Conservation (phyloP, 78 protist species). For the Anaeramoeba flamelloides region DNA sequence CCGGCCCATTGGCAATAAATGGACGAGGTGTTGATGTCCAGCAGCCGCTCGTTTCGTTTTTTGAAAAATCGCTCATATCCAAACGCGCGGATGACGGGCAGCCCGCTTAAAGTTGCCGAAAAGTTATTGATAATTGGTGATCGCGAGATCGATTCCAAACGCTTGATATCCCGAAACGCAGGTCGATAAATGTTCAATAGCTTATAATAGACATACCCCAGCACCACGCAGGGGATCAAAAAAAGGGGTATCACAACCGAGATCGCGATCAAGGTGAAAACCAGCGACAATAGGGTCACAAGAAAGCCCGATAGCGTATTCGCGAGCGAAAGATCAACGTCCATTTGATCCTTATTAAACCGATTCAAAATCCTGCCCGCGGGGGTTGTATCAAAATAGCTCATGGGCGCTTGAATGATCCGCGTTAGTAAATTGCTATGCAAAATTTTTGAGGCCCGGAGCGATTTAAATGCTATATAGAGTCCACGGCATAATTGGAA, state of each 20-base stretch:
- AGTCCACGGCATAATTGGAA: too few relatives aligned
- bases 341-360: conserved; percentile 60
- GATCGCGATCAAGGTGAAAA: too few relatives aligned
- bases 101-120: conserved; percentile 28
- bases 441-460: conserved; percentile 29
- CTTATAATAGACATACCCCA: too few relatives aligned
- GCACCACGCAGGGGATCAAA: too few relatives aligned
- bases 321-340: too few relatives aligned
- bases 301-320: too few relatives aligned
- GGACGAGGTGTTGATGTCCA: too few relatives aligned
- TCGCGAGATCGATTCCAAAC: conserved; percentile 19
- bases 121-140: conserved; percentile 34
- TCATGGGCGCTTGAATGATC: conserved; percentile 10
- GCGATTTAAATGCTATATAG: too few relatives aligned
- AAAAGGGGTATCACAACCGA: too few relatives aligned
- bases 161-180: conserved; percentile 19
- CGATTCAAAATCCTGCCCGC: conserved; percentile 83
- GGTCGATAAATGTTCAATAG: too few relatives aligned
- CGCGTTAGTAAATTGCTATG: conserved; percentile 11
- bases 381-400: conserved; percentile 41
- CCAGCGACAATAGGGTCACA: too few relatives aligned
- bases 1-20: conserved; percentile 6
- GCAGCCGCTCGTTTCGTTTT: neutral
- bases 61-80: neutral
- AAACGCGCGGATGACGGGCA: conserved; percentile 23